Evolutionary conservation across 2,329 filamentous ascomycete species (phyloP).

Genomic region (Fusarium concolor): DNA sequence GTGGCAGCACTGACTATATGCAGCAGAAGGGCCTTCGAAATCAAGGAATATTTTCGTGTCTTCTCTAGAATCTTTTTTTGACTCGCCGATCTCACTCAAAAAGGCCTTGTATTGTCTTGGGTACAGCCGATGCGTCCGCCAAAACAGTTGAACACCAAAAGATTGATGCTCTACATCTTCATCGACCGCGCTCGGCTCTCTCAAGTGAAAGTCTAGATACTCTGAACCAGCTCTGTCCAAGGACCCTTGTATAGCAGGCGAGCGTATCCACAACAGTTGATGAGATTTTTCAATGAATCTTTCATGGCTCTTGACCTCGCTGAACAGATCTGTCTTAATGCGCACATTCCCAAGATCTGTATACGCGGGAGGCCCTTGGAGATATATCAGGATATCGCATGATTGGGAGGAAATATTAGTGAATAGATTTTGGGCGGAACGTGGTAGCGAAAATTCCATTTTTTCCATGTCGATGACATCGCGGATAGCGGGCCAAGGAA

Average conservation of each 20-base stretch:
- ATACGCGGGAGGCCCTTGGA: slow-evolving; percentile 24
- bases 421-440: slow-evolving; percentile 27
- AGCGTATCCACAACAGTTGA: slow-evolving; percentile 22
- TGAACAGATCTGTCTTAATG: slow-evolving; percentile 16
- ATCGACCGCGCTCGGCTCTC: not conserved
- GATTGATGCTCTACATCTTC: not conserved
- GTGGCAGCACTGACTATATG: not conserved
- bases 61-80: not conserved
- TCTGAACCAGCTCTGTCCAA: slow-evolving; percentile 7
- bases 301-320: slow-evolving; percentile 19
- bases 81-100: not conserved
- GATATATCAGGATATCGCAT: slow-evolving; percentile 24
- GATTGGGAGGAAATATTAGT: slow-evolving; percentile 21
- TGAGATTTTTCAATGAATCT: slow-evolving; percentile 14
- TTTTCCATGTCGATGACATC: slow-evolving; percentile 23
- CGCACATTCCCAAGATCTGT: not conserved
- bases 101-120: slow-evolving; percentile 16
- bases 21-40: not conserved
- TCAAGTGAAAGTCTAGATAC: slow-evolving; percentile 17
- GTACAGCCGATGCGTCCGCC: slow-evolving; percentile 21
- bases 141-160: slow-evolving; percentile 19
- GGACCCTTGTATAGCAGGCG: slow-evolving; percentile 14
- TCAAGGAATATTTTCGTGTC: slow-evolving; percentile 2
- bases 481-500: slow-evolving; percentile 31
- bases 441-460: slow-evolving; percentile 15